Base-by-base conservation (phyloP, 75 land plant species). In the Picea glauca region DNA sequence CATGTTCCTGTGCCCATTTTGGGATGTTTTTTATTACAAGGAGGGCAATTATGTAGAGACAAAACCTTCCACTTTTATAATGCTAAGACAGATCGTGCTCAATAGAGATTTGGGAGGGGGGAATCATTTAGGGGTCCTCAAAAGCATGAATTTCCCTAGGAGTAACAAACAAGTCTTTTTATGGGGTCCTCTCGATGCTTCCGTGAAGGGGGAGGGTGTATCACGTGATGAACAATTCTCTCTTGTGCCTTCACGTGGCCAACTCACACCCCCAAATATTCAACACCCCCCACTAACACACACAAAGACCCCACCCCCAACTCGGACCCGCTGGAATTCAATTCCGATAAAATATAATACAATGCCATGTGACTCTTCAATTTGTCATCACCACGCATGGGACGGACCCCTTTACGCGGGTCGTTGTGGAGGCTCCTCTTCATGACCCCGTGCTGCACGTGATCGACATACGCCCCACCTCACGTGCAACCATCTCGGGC, bases 351-450 rank as follows among this genome's bases (percentile, higher is more conserved):
- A 31, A 65, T 35, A 33, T 40, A 46, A 46, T 5, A 46, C 0
- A 46, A 38, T 68, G 46, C 50, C 72, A 68, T 68, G 72, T 68
- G 72, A 68, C 72, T 20, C 38, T 67, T n/a, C n/a, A n/a, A n/a
- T n/a, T n/a, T n/a, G n/a, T n/a, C n/a, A n/a, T 17, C 65, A 33
- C 40, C 5, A 33, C 40, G 1, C 40, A 38, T 43, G 46, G 21
- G 46, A 17, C 26, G 21, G 23, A 6, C n/a, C 5, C 40, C 26
- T 11, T 23, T 31, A 8, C 1, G 11, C 38, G 6, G 7, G 50
- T 0, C 50, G 8, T 0, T 5, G 50, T 46, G 8, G 65, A 11
- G 13, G 4, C 65, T 31, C 65, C 26, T 62, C 65, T 5, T 62
- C 13, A 46, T 62, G 31, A 12, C 8, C 54, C 72, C 72, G 50